Evolutionary conservation across 2,329 filamentous ascomycete genomes (phyloP), one percentile per base, ranked within the genome.

Genomic region (Alternaria sp.): DNA sequence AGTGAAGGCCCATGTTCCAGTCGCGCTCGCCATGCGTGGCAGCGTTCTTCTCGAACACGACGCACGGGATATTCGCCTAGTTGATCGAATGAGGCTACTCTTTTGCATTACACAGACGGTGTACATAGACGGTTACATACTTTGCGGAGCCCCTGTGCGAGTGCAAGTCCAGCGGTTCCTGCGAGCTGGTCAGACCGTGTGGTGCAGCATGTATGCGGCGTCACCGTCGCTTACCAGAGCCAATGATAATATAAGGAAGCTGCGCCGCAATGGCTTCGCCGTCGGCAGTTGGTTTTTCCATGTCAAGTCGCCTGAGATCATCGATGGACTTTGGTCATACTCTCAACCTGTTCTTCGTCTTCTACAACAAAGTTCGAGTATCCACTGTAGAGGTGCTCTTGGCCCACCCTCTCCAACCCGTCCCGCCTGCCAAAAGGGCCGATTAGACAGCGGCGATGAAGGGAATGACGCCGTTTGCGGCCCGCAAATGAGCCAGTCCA

Each of bases 1-100:
- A 90, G 72, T 90, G 87, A 60, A 90, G 79, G 0, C 88, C 90
- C 60, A 90, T 79, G 4, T 87, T 89, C 89, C 88, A 90, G 65
- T 88, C 88, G 79, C 85, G 30, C 83, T 85, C 60, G 76, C 79
- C 45, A 43, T 69, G 64, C 33, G 85, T 79, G 44, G 84, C 81
- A 6, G 71, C 61, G 66, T 88, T 85, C 45, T 86, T 86, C 76
- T 90, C 87, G 70, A 86, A 89, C 46, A 89, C 84, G 41, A 75
- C 80, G 74, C 87, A 89, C 64, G 62, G 44, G 55, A 80, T 74
- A 6, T 74, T 74, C 18, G 73, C 74, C 78, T 80, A 33, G 46
- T 56, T 53, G 51, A 64, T 49, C 30, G 25, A 49, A 43, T n/a
- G 12, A 41, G 53, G 23, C 21, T 46, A 50, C 14, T 26, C 26